Conservation (phyloP, 2,329 filamentous ascomycete species). For the Torrubiella hemipterigena region DNA sequence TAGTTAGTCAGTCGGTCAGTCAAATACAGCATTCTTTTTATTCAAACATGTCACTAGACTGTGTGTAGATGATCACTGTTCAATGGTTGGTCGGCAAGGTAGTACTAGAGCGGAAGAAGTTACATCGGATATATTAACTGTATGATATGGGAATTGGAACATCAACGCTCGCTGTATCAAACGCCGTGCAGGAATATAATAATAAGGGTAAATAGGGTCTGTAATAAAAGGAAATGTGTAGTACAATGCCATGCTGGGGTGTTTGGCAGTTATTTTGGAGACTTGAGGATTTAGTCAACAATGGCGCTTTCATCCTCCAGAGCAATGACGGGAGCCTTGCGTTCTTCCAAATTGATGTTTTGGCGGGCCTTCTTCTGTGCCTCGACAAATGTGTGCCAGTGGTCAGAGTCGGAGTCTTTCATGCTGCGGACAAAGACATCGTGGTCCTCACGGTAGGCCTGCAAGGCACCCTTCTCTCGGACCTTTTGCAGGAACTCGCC, state of each 20-base stretch:
- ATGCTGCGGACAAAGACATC: slow-evolving; percentile 36
- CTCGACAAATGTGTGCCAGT: slow-evolving; percentile 53
- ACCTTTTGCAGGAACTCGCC: slow-evolving; percentile 46
- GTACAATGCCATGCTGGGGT: too few species aligned
- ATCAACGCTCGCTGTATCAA: too few species aligned
- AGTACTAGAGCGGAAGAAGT: too few species aligned
- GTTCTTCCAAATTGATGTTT: slow-evolving; percentile 27
- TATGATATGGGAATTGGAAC: too few species aligned
- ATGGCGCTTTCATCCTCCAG: slow-evolving; percentile 27
- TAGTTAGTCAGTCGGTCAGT: too few species aligned
- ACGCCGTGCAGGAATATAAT: background rate
- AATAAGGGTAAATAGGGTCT: background rate
- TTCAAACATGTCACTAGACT: too few species aligned
- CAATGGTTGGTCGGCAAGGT: too few species aligned
- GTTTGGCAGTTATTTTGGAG: too few species aligned
- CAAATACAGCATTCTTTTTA: too few species aligned
- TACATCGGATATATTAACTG: too few species aligned
- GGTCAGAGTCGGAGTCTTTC: slow-evolving; percentile 50
- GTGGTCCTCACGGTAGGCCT: slow-evolving; percentile 47
- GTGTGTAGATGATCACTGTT: too few species aligned
- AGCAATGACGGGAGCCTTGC: slow-evolving; percentile 7
- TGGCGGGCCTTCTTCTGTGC: slow-evolving; percentile 46
- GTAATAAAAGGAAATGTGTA: background rate
- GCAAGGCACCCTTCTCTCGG: slow-evolving; percentile 45
- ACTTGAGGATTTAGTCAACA: slow-evolving; percentile 27